phyloP scores from a whole-genome alignment of 805 yeast genomes.

The Zygoascus ofunaensis region DNA sequence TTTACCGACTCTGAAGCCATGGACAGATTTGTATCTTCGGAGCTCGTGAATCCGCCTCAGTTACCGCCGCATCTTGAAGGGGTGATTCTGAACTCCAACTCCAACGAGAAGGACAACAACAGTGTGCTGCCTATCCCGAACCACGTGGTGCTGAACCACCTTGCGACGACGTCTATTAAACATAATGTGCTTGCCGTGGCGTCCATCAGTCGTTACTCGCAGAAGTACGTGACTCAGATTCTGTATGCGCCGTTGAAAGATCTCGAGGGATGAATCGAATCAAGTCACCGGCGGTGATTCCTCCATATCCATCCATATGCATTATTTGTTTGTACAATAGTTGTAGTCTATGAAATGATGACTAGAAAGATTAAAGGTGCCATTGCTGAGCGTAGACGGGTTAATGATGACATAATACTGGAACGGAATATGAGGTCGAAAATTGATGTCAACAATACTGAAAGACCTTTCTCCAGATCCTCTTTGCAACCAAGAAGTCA shows the following conservation, averaged over 20 bases:
- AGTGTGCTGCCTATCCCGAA: conserved; percentile 90
- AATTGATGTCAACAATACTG: no score
- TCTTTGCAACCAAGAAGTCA: no score
- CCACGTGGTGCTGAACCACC: conserved; percentile 85
- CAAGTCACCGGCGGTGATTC: no score
- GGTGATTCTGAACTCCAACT: conserved; percentile 67
- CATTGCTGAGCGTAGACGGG: no score
- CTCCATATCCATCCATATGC: no score
- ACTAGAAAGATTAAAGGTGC: no score
- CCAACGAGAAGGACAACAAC: conserved; percentile 72
- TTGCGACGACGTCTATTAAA: conserved; percentile 89
- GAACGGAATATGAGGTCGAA: no score
- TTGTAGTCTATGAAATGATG: no score
- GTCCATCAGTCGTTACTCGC: conserved; percentile 76
- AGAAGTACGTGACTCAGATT: conserved; percentile 87
- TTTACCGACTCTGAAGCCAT: conserved; percentile 37
- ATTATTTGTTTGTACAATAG: no score
- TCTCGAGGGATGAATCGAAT: no score
- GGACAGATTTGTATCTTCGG: conserved; percentile 32
- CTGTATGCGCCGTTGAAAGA: conserved; percentile 66
- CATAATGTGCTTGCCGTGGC: conserved; percentile 92
- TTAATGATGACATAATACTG: no score
- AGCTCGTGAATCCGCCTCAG: conserved; percentile 78
- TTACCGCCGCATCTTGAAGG: conserved; percentile 94
- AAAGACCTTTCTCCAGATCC: no score